Evolutionary conservation across 2,329 filamentous ascomycete genomes (phyloP).

Genomic region (Trichoderma afroharzianum): DNA sequence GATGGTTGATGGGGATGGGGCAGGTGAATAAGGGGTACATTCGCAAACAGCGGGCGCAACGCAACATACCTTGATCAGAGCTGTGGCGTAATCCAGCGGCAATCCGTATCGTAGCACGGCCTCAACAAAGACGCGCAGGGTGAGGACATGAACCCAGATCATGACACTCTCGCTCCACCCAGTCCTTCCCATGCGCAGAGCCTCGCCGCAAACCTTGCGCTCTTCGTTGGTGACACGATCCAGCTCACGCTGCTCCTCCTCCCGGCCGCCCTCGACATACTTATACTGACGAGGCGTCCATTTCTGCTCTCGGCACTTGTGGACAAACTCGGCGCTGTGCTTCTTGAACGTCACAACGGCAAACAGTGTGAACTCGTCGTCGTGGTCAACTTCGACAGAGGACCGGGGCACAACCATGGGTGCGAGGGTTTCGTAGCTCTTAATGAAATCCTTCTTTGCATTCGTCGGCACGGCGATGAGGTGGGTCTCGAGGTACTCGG

Average conservation of each 20-base stretch:
- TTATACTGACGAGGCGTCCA: conserved; percentile 96
- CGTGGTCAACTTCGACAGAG: conserved; percentile 71
- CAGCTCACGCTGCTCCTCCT: conserved; percentile 84
- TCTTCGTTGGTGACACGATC: conserved; percentile 80
- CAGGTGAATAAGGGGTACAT: background rate
- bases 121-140: conserved; percentile 92
- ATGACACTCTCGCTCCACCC: conserved; percentile 95
- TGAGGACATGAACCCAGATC: conserved; percentile 91
- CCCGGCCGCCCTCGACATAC: conserved; percentile 82
- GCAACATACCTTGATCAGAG: conserved; percentile 70
- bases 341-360: conserved; percentile 94
- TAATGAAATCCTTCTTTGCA: conserved; percentile 81
- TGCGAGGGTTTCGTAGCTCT: conserved; percentile 80
- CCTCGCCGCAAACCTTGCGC: conserved; percentile 89
- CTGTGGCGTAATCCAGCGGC: conserved; percentile 83
- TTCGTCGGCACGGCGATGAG: conserved; percentile 82
- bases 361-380: conserved; percentile 86
- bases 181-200: conserved; percentile 79
- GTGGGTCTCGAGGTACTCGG: conserved; percentile 95
- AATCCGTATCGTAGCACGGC: conserved; percentile 95
- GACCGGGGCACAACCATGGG: conserved; percentile 94
- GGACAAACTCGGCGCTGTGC: conserved; percentile 77
- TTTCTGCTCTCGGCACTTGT: conserved; percentile 87
- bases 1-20: background rate
- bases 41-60: background rate